Evolutionary conservation across 2,329 filamentous ascomycete species (phyloP).

Genomic region (Talaromyces marneffei): DNA sequence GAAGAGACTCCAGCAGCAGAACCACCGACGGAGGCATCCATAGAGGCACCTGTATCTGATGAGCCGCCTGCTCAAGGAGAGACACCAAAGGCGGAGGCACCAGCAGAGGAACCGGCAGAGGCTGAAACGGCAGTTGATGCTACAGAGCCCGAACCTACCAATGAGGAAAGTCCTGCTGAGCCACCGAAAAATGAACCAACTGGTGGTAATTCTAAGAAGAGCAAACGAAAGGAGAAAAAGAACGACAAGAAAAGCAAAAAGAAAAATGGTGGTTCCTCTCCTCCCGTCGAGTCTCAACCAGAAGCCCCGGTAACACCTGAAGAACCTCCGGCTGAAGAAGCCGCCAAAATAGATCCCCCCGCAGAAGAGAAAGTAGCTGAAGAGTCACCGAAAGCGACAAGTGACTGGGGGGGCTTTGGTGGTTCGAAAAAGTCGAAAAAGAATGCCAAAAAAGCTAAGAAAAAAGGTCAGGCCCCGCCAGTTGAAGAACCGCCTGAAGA

Average conservation of each 20-base stretch:
- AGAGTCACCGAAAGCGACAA: conserved; percentile 3
- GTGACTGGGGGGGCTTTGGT: background rate
- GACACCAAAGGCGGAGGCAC: background rate
- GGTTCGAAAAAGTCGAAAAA: conserved; percentile 3
- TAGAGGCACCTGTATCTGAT: conserved; percentile 16
- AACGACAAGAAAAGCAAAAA: conserved; percentile 3
- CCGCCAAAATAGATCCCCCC: background rate
- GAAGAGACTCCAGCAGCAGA: conserved; percentile 15
- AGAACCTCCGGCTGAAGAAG: conserved; percentile 18
- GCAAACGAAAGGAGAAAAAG: conserved; percentile 9
- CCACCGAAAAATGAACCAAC: background rate
- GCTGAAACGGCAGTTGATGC: background rate
- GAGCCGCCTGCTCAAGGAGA: conserved; percentile 13
- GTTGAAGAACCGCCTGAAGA: conserved; percentile 13
- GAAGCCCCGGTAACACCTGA: conserved; percentile 16
- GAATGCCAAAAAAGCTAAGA: conserved; percentile 12
- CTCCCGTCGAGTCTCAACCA: background rate
- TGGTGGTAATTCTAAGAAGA: background rate
- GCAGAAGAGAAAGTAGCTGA: conserved; percentile 15
- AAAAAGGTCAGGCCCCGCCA: background rate
- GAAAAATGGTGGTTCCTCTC: background rate
- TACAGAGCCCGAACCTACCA: background rate
- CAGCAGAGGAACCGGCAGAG: background rate
- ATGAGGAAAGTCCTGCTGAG: background rate
- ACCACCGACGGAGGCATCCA: background rate